Base-by-base conservation (phyloP, 2,329 filamentous ascomycete species). In the Colletotrichum truncatum region DNA sequence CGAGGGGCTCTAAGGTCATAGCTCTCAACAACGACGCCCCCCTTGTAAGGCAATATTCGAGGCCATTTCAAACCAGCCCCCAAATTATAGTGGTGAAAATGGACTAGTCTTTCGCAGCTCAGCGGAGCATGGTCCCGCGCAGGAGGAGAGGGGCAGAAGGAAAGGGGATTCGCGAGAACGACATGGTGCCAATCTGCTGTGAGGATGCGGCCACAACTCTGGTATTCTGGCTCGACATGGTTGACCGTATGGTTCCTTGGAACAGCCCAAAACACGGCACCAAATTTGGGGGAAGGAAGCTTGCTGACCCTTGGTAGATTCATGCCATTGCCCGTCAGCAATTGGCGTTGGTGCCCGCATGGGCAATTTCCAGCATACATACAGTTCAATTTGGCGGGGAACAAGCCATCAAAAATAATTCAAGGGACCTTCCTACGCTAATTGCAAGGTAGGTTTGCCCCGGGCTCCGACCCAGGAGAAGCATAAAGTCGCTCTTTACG, bases 41-140 rank as follows among this genome's bases (percentile, higher is more conserved):
- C 62, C 62, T 23, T 51, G 57, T 18, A 46, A 18, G 41, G 57
- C 57, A 49, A 63, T 45, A 51, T 45, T 62, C 63, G 41, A 56
- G 39, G 46, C 46, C 59, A 49, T 39, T 63, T 62, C 38, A 52
- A 45, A 46, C 53, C 28, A 51, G 49, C 51, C 51, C 54, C 62
- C 57, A 52, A 63, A 58, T 32, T 55, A 41, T 62, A 30, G 18
- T 26, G 11, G 9, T 32, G 18, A 26, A 60, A 61, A 41, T 9
- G 34, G 30, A 36, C 28, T 48, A 30, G 48, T 28, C 49, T 23
- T 43, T 41, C 36, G 34, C 23, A 45, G 12, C 56, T 34, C 48
- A 21, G 43, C 57, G 51, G 41, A 51, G 45, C 23, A 51, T 18
- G 12, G 48, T 34, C 41, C 48, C 46, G 34, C 41, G 43, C 21